A percentile compares a stretch with the other conserved stretches of the same genome.
These are phyloP conservation scores for Yamadazyma kitorensis DNA, from an alignment of 805 yeast species.

Conservation along the genomic window DNA sequence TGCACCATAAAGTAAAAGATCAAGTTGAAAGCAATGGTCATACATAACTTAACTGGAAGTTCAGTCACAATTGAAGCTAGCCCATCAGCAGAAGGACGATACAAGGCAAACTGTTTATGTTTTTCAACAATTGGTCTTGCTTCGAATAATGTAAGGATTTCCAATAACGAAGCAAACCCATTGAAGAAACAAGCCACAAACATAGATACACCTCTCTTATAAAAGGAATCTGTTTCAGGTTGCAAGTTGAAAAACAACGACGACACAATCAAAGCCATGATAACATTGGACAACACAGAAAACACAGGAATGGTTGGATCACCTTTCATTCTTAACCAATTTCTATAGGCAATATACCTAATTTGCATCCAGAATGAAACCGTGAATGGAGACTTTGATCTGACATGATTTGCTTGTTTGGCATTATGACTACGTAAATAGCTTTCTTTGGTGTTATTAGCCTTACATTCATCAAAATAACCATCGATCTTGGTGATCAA, in stretches of 20 bases:
- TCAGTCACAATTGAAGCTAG: conserved; percentile 52
- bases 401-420: conserved; percentile 6
- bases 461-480: conserved; percentile 28
- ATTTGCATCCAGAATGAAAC: conserved; percentile 8
- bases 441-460: not conserved
- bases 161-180: conserved; percentile 58
- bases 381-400: conserved; percentile 4
- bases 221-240: conserved; percentile 51
- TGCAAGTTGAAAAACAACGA: conserved; percentile 55
- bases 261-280: conserved; percentile 51
- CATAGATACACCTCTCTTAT: conserved; percentile 59
- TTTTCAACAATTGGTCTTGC: conserved; percentile 65
- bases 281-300: conserved; percentile 3
- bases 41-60: conserved; percentile 57
- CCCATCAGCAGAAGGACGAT: conserved; percentile 73
- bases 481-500: conserved; percentile 41
- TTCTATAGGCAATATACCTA: conserved; percentile 8
- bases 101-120: conserved; percentile 68
- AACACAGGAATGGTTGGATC: conserved; percentile 7
- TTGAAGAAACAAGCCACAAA: conserved; percentile 60
- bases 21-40: conserved; percentile 26
- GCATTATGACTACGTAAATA: conserved; percentile 7
- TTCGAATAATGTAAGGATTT: conserved; percentile 54
- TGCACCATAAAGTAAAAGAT: conserved; percentile 48
- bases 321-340: conserved; percentile 4